Evolutionary conservation across 2,329 filamentous ascomycete species (phyloP).

Genomic region (Parafenestella ontariensis): DNA sequence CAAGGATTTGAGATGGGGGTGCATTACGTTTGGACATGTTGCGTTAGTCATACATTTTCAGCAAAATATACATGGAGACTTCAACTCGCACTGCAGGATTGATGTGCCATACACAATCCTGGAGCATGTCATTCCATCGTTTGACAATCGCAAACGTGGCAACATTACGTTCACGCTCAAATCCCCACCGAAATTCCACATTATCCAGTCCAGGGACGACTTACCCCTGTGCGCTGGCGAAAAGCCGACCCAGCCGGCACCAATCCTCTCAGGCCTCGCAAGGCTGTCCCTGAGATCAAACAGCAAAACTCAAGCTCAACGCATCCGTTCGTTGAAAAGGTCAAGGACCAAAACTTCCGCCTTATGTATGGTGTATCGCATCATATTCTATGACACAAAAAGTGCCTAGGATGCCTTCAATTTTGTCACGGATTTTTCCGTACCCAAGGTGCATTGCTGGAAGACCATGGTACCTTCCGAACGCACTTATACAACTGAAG

Average conservation of each 20-base stretch:
- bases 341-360: constrained; percentile 51
- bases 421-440: constrained; percentile 35
- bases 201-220: constrained; percentile 22
- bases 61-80: background rate
- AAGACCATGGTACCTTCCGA: constrained; percentile 52
- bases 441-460: constrained; percentile 19
- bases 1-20: constrained; percentile 51
- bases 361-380: constrained; percentile 60
- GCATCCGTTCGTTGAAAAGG: constrained; percentile 47
- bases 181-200: constrained; percentile 51
- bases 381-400: constrained; percentile 28
- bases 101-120: constrained; percentile 54
- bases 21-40: constrained; percentile 44
- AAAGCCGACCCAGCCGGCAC: constrained; percentile 1
- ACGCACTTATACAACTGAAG: constrained; percentile 65
- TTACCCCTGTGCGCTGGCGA: constrained; percentile 26
- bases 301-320: constrained; percentile 20
- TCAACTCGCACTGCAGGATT: constrained; percentile 42
- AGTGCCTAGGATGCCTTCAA: constrained; percentile 44
- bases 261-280: constrained; percentile 1
- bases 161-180: constrained; percentile 48
- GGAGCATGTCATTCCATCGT: constrained; percentile 46
- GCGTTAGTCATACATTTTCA: constrained; percentile 35
- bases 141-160: constrained; percentile 17
- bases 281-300: constrained; percentile 7